Base-by-base conservation (phyloP, 176 grass and related monocot species). In the Oryza meyeriana region DNA sequence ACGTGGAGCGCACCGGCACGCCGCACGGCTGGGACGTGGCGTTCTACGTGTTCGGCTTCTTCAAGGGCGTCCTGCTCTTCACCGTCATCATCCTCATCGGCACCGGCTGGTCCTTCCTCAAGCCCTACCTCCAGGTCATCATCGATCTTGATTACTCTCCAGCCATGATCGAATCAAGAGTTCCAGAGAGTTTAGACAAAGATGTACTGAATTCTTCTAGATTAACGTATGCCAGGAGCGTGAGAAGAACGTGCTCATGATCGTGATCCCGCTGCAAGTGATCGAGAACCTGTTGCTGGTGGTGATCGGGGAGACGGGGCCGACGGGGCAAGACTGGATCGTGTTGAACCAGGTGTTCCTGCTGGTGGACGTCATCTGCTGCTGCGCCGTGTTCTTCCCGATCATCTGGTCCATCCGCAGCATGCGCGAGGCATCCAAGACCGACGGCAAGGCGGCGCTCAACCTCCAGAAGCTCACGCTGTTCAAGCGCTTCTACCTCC, bases 21-120 rank as follows among this genome's bases (percentile, higher is more conserved):
- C 85, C 91, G 13, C 91, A 93, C 74, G 91, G 91, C 0, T 93
- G 91, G 91, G 88, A 93, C 88, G 85, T 93, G 8, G 91, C 85
- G 0, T 93, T 90, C 91, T 93, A 90, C 78, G 78, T 90, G 0
- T 93, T 90, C 41, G 85, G 88, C 4, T 90, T 93, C 85, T 82
- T 93, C 72, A 93, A 93, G 78, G 91, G 91, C 52, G 30, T 90
- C 72, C 77, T 93, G 8, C 88, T 93, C 48, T 93, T 93, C 82
- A 90, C 88, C 20, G 91, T 93, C 72, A 90, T 90, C 82, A 78
- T 88, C 52, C 91, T 93, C 85, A 80, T 93, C 25, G 91, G 91
- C 84, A 93, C 91, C 73, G 91, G 91, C 28, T 93, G 91, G 88
- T 90, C 91, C 20, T 88, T 93, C 75, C 69, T 93, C 77, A 90